Evolutionary conservation across 2,329 filamentous ascomycete genomes (phyloP), one percentile per base, ranked within the genome.

Genomic region (Diaporthe sp.): DNA sequence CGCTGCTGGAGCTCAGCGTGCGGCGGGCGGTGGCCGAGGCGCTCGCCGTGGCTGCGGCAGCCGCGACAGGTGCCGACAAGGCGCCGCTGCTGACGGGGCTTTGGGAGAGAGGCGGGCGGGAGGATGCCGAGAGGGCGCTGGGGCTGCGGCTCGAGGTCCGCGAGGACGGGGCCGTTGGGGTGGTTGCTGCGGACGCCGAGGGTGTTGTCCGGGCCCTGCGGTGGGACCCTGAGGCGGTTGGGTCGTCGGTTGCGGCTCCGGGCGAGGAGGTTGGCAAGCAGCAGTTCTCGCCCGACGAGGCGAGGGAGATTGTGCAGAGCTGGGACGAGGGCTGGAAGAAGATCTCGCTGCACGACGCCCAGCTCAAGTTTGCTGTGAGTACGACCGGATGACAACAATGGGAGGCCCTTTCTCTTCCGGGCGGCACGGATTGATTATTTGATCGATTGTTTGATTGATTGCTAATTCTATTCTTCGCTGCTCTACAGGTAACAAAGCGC

Each of bases 401-500:
- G 17, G 6, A 25, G 9, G 33, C 12, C 13, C 25, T 15, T 25
- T 22, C 1, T 54, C 10, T 35, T 19, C n/a, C 17, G 10, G 47
- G 9, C 15, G 42, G 13, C 2, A 28, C 30, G 17, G 33, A 60
- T 28, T 72, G 33, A 72, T 38, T 50, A 3, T 19, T 25, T 30
- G 57, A 12, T 28, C 35, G 25, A 9, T 45, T 45, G 40, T 8
- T 33, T 40, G 4, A 38, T n/a, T 38, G 57, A 60, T 52, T 66
- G 64, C 77, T 78, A 71, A 81, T 60, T 58, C 9, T 25, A 5
- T 17, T 17, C 1, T 12, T 30, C 64, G 5, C 9, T 19, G 7
- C 57, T 6, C 7, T n/a, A 30, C 78, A 98, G 96, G 88, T 97
- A 77, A 86, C 92, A 80, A 97, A 98, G 85, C 92, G 95, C 75